Conservation (phyloP, 179 eudicot species). For the Pouteria campechiana region DNA sequence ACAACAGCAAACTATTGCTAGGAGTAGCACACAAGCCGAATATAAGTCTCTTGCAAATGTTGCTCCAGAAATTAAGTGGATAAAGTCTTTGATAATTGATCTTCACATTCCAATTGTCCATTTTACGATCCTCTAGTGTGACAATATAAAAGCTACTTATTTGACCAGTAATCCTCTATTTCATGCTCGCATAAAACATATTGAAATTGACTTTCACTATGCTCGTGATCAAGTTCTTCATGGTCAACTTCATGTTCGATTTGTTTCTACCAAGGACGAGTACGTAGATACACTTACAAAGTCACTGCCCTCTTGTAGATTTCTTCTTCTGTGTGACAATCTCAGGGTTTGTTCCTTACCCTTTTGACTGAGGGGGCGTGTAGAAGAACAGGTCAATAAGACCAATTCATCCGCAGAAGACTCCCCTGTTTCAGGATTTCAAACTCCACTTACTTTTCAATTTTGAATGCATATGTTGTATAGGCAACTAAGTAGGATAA, state of each 20-base stretch:
- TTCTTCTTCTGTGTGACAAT: no score
- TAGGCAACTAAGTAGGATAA: no score
- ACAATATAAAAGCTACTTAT: conserved; percentile 1
- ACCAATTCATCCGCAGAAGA: no score
- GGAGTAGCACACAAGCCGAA: not conserved
- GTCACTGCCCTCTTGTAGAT: no score
- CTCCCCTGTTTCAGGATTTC: no score
- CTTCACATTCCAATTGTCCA: not conserved
- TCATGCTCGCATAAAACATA: conserved; percentile 1
- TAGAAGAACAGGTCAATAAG: no score
- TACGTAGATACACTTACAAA: no score
- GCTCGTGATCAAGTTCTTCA: not conserved
- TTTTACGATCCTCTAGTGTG: not conserved
- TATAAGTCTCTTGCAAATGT: not conserved
- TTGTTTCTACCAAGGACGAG: no score
- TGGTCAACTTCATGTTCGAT: not conserved
- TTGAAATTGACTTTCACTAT: conserved; percentile 3
- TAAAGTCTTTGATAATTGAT: not conserved
- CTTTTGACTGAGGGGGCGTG: no score
- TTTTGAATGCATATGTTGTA: no score
- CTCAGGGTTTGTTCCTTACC: no score
- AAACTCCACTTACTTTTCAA: no score
- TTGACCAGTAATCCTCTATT: not conserved
- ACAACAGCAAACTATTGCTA: not conserved
- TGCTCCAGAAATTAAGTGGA: not conserved